These are phyloP conservation scores for Punctularia strigosozonata DNA, from an alignment of 768 basidiomycete genomes.

Conservation along the genomic window DNA sequence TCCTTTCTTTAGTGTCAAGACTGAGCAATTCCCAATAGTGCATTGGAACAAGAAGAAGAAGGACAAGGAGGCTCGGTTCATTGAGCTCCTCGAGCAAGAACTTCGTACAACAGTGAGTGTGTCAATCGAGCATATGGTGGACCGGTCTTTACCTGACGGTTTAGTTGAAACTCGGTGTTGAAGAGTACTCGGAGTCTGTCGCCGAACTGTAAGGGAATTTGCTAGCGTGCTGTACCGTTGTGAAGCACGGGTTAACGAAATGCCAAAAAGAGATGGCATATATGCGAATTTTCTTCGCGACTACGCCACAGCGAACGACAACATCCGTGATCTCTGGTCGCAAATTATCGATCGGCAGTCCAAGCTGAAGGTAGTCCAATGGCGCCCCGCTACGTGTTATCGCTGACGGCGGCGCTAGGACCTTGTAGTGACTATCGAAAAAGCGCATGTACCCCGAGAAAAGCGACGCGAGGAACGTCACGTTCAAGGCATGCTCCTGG, in stretches of 20 bases:
- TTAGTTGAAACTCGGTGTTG: slow-evolving; percentile 1
- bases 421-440: too few species aligned
- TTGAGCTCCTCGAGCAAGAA: slow-evolving; percentile 7
- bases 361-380: slow-evolving; percentile 10
- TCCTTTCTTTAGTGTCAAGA: too few species aligned
- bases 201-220: too few species aligned
- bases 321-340: slow-evolving; percentile 14
- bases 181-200: slow-evolving; percentile 10
- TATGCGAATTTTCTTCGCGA: slow-evolving; percentile 15
- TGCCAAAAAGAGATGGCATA: slow-evolving; percentile 13
- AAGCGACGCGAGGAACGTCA: too few species aligned
- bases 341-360: slow-evolving; percentile 11
- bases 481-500: too few species aligned
- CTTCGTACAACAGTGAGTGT: slow-evolving; percentile 12
- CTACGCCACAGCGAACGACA: slow-evolving; percentile 16
- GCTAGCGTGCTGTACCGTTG: too few species aligned
- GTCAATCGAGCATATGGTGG: not conserved
- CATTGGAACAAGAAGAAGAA: slow-evolving; percentile 17
- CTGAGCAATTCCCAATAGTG: slow-evolving; percentile 6
- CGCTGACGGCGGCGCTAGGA: too few species aligned
- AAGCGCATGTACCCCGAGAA: too few species aligned
- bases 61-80: slow-evolving; percentile 14
- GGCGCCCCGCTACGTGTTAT: too few species aligned
- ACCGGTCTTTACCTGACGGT: slow-evolving; percentile 4
- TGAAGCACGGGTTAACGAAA: too few species aligned